These are phyloP conservation scores for Syncephalis fuscata DNA, from an alignment of 371 early-diverging fungal genomes.

Conservation along the genomic window DNA sequence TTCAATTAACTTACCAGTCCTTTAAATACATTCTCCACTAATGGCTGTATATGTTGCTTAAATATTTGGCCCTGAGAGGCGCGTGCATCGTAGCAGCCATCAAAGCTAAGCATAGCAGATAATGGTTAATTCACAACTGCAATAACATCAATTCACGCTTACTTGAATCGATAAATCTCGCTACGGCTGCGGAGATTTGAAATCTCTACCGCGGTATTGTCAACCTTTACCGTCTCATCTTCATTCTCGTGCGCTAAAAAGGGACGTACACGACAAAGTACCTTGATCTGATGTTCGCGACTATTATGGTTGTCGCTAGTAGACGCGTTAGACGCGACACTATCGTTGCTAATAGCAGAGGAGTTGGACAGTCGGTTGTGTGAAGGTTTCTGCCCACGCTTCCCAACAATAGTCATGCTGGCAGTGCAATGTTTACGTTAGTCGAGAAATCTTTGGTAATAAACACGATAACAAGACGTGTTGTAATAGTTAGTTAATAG, in stretches of 20 bases:
- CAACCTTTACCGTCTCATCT: slow-evolving; percentile 16
- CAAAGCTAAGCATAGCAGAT: slow-evolving; percentile 12
- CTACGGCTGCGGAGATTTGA: slow-evolving; percentile 17
- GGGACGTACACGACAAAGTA: slow-evolving; percentile 33
- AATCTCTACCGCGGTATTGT: slow-evolving; percentile 14
- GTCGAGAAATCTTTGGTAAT: no score
- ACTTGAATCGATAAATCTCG: slow-evolving; percentile 17
- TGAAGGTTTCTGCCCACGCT: no score
- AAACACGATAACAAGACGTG: no score
- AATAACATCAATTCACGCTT: slow-evolving; percentile 2
- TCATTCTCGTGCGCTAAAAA: slow-evolving; percentile 21
- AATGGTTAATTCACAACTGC: no score
- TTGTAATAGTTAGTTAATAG: no score
- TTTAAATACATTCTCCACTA: slow-evolving; percentile 27
- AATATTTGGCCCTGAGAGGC: slow-evolving; percentile 25
- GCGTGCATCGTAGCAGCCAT: slow-evolving; percentile 24
- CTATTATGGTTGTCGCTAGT: neutral
- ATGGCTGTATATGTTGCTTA: slow-evolving; percentile 23
- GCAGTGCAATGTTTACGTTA: no score
- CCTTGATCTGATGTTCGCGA: slow-evolving; percentile 18
- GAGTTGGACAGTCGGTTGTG: no score
- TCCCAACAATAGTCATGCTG: no score
- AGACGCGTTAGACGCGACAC: no score
- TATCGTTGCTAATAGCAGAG: no score
- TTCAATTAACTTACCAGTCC: slow-evolving; percentile 17